phyloP scores from a whole-genome alignment of 495 filamentous ascomycete species.

The Penicillium nucicola region DNA sequence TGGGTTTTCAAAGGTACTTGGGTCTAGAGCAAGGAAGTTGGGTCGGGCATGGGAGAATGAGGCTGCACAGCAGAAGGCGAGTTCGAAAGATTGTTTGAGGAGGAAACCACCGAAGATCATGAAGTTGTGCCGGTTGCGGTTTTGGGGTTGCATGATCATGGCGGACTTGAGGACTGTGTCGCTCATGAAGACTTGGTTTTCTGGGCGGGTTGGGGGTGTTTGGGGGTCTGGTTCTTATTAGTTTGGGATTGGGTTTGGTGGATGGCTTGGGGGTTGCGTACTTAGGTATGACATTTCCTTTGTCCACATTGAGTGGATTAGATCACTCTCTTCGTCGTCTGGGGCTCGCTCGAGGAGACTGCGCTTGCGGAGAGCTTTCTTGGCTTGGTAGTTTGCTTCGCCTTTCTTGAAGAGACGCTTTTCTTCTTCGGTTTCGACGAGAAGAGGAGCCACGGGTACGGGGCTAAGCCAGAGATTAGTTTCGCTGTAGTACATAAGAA shows the following conservation, averaged over 20 bases:
- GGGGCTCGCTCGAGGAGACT: conserved; percentile 70
- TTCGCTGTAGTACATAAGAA: neutral
- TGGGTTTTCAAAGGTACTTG: conserved; percentile 78
- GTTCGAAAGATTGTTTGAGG: conserved; percentile 77
- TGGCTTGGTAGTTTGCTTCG: conserved; percentile 70
- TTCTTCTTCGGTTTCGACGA: conserved; percentile 69
- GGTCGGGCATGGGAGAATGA: conserved; percentile 71
- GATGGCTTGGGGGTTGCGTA: conserved; percentile 19
- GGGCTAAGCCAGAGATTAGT: conserved; percentile 37
- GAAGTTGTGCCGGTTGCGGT: conserved; percentile 81
- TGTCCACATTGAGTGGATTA: conserved; percentile 81
- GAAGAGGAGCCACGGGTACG: conserved; percentile 54
- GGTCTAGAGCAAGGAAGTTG: conserved; percentile 75
- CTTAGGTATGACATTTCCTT: conserved; percentile 64
- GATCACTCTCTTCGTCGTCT: conserved; percentile 69
- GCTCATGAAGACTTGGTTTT: conserved; percentile 65
- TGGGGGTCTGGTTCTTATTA: conserved; percentile 50
- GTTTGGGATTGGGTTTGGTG: neutral
- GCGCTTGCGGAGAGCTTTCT: conserved; percentile 61
- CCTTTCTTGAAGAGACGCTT: conserved; percentile 63
- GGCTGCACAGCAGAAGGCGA: conserved; percentile 86
- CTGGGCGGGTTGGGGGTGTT: conserved; percentile 52
- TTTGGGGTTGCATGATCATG: conserved; percentile 84
- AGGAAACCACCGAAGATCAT: conserved; percentile 91
- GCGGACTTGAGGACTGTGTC: conserved; percentile 65